Conservation (phyloP, 768 basidiomycete genomes). For the Calocera cornea region DNA sequence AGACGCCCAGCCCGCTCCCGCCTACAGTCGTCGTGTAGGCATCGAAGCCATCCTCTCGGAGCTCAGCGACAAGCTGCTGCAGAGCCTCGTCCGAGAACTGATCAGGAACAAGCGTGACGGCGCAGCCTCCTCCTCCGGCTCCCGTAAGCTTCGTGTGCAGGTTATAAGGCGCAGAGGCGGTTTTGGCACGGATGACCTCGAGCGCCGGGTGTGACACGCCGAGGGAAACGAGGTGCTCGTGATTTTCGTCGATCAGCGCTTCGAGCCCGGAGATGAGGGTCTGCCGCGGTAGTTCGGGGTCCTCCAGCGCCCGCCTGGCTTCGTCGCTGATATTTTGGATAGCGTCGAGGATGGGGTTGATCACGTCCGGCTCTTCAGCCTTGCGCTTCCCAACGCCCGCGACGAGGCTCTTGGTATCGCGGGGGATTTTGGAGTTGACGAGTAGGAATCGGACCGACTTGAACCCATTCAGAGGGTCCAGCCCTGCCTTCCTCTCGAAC, state of each 20-base stretch:
- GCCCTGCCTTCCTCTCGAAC: conserved; percentile 62
- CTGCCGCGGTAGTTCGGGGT: conserved; percentile 53
- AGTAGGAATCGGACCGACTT: conserved; percentile 79
- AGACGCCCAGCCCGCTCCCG: conserved; percentile 80
- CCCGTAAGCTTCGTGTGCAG: conserved; percentile 93
- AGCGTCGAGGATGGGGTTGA: conserved; percentile 58
- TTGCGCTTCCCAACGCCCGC: conserved; percentile 50
- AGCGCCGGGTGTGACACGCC: conserved; percentile 85
- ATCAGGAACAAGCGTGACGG: conserved; percentile 89
- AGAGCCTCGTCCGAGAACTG: conserved; percentile 55
- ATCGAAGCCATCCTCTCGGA: conserved; percentile 53
- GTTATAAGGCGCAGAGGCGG: conserved; percentile 45
- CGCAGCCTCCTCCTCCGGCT: conserved; percentile 96
- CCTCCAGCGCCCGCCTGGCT: conserved; percentile 59
- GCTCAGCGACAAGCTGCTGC: conserved; percentile 41
- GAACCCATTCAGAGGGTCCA: conserved; percentile 67
- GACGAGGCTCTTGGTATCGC: conserved; percentile 90
- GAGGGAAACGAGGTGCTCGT: conserved; percentile 64
- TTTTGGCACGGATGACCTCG: conserved; percentile 66
- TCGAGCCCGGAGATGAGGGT: conserved; percentile 52
- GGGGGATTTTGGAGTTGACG: conserved; percentile 82
- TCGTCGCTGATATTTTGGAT: conserved; percentile 81
- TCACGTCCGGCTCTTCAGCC: conserved; percentile 68
- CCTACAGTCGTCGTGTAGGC: conserved; percentile 89
- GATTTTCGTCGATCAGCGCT: conserved; percentile 83